Base-by-base conservation (phyloP, 805 yeast species). In the Kuraishia hungarica region DNA sequence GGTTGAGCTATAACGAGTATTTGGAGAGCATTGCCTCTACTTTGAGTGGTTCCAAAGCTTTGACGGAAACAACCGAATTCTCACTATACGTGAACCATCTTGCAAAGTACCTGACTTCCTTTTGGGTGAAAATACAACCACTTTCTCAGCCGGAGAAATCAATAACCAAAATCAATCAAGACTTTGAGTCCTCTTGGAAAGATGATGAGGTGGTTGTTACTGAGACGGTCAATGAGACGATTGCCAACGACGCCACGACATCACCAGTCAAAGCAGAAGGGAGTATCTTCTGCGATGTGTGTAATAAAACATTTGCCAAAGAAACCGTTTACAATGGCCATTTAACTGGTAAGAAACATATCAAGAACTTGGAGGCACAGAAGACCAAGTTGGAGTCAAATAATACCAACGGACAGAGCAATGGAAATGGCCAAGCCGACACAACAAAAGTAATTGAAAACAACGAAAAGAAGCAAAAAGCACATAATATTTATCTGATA, bases 271-370 rank as follows among this genome's bases (percentile, higher is more conserved):
- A n/a, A 57, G 56, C 60, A 2, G 69, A 67, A 24, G 68, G 63
- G 1, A 56, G 62, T 3, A 56, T 80, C 1, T 86, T 67, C 60
- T 93, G 97, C 65, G 59, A 67, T 3, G 76, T 78, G 0, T 93
- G 97, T 65, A 74, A 79, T 28, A 86, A 81, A 62, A 55, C 62
- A 20, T 91, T 89, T 64, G 71, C 87, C 15, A 85, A 86, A 53
- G 71, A 71, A 26, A 70, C 90, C 0, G 94, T 88, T 0, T 91
- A 74, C 64, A 68, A 77, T 2, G 83, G 80, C 2, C 97, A 93
- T 73, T 67, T 89, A 24, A 57, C 62, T 1, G 96, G 97, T 1
- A 88, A 87, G 64, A 85, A 84, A 61, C 97, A 93, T 65, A 70
- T 75, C 55, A 85, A 82, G 60, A 81, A 81, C 46, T 64, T 61